Conservation (phyloP, 768 basidiomycete species). For the Mrakia gelida region DNA sequence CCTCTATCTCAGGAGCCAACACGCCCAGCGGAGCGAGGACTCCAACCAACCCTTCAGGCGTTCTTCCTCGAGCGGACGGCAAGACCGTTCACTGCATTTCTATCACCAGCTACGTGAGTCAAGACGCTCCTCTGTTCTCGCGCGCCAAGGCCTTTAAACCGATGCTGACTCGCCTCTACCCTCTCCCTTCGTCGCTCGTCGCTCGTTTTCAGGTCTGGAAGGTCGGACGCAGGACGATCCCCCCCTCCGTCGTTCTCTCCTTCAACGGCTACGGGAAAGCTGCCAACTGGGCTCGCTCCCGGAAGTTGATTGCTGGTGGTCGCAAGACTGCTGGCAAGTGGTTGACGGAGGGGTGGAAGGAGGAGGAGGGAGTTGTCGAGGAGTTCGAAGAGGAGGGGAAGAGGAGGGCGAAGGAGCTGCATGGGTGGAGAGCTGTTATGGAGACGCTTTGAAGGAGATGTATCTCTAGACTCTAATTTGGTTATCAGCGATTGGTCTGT, state of each 20-base stretch:
- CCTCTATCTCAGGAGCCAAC: not conserved
- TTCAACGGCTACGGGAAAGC: conserved; percentile 14
- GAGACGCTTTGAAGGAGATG: not conserved
- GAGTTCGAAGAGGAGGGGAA: conserved; percentile 1
- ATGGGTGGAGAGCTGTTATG: not conserved
- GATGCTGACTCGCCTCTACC: too few relatives aligned
- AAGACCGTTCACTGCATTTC: conserved; percentile 11
- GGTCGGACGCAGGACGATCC: conserved; percentile 24
- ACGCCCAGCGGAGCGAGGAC: not conserved
- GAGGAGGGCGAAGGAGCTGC: not conserved
- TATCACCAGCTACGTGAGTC: conserved; percentile 12
- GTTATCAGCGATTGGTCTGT: not conserved
- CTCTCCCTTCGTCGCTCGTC: not conserved
- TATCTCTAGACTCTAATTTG: not conserved
- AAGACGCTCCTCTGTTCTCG: too few relatives aligned
- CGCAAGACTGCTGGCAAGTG: conserved; percentile 7
- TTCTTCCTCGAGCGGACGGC: conserved; percentile 15
- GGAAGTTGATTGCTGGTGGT: not conserved
- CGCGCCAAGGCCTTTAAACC: too few relatives aligned
- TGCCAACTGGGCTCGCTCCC: conserved; percentile 6
- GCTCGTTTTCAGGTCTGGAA: conserved; percentile 12
- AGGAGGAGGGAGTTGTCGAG: conserved; percentile 17
- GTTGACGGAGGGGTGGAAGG: conserved; percentile 24
- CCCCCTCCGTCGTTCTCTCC: conserved; percentile 27
- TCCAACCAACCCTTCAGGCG: not conserved